These are phyloP conservation scores for Cryptococcus neoformans DNA, from an alignment of 1,284 basidiomycete species.

Conservation along the genomic window DNA sequence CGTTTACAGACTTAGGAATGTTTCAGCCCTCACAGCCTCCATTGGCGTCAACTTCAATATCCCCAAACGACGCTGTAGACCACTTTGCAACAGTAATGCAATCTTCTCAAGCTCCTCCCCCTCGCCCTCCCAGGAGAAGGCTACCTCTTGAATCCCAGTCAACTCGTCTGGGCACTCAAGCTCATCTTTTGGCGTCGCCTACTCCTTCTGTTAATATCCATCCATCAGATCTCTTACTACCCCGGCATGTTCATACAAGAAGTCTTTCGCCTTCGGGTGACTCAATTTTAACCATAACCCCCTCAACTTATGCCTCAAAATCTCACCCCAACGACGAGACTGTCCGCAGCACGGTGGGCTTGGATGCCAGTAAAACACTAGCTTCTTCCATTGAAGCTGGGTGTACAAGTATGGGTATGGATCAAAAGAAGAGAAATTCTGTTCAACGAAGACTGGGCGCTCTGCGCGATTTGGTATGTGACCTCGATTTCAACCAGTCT, in stretches of 20 bases:
- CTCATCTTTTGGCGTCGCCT: slow-evolving; percentile 1
- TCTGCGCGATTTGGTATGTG: slow-evolving; percentile 37
- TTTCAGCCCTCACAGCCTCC: no score
- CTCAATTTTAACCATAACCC: slow-evolving; percentile 24
- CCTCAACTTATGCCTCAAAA: slow-evolving; percentile 4
- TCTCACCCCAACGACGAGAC: neutral
- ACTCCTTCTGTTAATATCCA: neutral
- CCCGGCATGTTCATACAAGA: slow-evolving; percentile 12
- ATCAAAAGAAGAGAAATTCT: neutral
- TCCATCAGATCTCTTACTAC: slow-evolving; percentile 12
- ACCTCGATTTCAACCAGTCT: slow-evolving; percentile 42
- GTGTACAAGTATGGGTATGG: slow-evolving; percentile 2
- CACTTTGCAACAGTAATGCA: no score
- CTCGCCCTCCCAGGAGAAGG: neutral
- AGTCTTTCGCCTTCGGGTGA: slow-evolving; percentile 22
- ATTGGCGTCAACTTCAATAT: no score
- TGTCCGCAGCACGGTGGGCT: slow-evolving; percentile 13
- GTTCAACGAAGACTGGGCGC: slow-evolving; percentile 29
- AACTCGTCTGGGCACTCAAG: neutral
- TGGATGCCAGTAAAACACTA: neutral
- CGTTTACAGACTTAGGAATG: no score
- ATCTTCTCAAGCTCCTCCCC: neutral
- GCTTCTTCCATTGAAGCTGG: neutral
- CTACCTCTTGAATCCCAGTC: neutral
- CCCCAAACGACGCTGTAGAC: no score